Evolutionary conservation across 139 green algal species (phyloP).

Genomic region (Chlorella sorokiniana): DNA sequence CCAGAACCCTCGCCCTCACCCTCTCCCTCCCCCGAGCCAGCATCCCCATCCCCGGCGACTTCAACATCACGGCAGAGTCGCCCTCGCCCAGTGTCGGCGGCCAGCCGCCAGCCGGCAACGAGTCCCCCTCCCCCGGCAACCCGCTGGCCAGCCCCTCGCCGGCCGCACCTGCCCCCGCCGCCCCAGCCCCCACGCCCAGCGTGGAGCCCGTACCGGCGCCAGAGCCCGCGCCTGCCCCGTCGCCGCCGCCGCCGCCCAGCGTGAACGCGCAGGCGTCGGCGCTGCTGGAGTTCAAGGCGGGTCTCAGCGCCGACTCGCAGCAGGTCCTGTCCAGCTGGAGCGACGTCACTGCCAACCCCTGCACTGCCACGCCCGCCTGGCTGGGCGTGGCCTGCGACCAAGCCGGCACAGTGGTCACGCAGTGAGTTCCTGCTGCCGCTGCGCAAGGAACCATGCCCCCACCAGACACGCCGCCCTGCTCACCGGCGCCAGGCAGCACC

Average conservation of each 20-base stretch:
- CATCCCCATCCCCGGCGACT: background rate
- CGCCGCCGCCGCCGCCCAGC: background rate
- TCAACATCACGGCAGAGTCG: background rate
- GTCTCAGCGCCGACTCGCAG: background rate
- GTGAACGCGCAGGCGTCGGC: background rate
- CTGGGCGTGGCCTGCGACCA: slow-evolving; percentile 33
- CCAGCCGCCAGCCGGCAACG: background rate
- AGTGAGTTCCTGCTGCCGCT: slow-evolving; percentile 17
- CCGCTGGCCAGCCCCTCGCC: background rate
- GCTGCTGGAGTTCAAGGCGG: slow-evolving; percentile 30
- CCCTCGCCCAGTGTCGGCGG: background rate
- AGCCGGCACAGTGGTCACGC: background rate
- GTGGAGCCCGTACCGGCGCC: slow-evolving; percentile 4
- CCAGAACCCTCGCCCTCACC: background rate
- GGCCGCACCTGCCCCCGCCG: background rate
- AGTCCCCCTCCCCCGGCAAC: background rate
- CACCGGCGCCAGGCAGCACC: background rate
- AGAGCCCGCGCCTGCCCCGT: background rate
- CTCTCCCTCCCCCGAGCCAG: background rate
- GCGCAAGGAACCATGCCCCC: no score
- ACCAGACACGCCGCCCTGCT: no score
- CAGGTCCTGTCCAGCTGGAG: slow-evolving; percentile 43
- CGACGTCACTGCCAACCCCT: slow-evolving; percentile 8
- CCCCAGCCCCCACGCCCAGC: background rate
- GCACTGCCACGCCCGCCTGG: slow-evolving; percentile 6